Base-by-base conservation (phyloP, 176 grass and related monocot genomes). In the Paspalum vaginatum region DNA sequence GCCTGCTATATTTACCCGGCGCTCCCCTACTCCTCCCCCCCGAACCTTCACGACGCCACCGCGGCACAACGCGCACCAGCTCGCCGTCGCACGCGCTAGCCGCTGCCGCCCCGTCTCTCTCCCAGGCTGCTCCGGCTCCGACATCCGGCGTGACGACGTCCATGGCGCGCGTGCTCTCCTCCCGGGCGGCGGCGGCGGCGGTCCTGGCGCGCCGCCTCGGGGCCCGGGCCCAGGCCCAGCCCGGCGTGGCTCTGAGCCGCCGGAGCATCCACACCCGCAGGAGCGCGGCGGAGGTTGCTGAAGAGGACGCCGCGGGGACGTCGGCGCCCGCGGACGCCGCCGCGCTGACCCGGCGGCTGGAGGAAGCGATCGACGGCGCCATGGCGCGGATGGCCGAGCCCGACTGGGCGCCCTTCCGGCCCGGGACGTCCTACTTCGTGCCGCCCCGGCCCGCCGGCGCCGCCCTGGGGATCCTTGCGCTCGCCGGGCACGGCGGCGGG, bases 341-440 rank as follows among this genome's bases (percentile, higher is more conserved):
- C 50, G 88, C 73, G 58, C 1, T 70, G 39, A 8, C 22, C 44
- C 65, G 11, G 73, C 42, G 83, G 6, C 18, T 89, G 43, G 88
- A 82, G 88, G 88, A 89, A 37, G 88, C 88, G 60, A 86, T 89
- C 50, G 88, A 89, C 59, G 59, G 78, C 32, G 83, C 79, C 74
- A 86, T 89, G 78, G 88, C 52, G 22, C 83, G 83, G 50, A 72
- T 78, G 79, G 54, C 83, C 5, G 88, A 86, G 79, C 88, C 83
- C 8, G 83, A 78, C 13, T 89, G 88, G 88, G 83, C 88, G 43
- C 83, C 79, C 48, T 89, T 89, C 88, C 72, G 88, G 6, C 88
- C 88, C 18, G 88, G 88, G 6, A 89, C 88, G 9, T 89, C 88
- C 52, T 89, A 86, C 83, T 89, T 67, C 67, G 88, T 69, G 22